Conservation (phyloP, 169 alveolate species). For the Plasmodium fragile region DNA sequence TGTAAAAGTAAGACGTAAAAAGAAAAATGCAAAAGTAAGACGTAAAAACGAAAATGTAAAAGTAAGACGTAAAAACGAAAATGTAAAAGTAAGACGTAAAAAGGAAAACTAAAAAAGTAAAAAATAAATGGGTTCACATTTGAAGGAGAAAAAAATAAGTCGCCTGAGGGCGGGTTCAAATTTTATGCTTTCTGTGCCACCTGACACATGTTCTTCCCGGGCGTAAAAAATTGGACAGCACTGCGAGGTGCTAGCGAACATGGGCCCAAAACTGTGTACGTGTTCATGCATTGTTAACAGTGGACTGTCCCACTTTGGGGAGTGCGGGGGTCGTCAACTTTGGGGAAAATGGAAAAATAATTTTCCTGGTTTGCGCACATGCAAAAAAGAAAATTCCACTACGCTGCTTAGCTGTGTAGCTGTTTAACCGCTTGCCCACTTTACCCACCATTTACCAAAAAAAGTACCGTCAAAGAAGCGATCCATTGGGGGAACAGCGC, state of each 20-base stretch:
- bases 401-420: neutral
- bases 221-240: neutral
- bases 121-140: neutral
- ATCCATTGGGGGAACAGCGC: neutral
- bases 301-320: neutral
- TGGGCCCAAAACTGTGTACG: neutral
- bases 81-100: neutral
- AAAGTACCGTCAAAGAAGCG: neutral
- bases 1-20: neutral
- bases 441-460: neutral
- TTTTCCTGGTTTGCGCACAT: neutral
- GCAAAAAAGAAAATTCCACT: neutral
- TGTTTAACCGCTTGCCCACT: neutral
- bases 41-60: neutral
- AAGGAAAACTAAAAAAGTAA: neutral
- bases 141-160: neutral
- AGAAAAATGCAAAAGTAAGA: too few species aligned
- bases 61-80: neutral
- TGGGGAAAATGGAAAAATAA: neutral
- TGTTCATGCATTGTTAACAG: neutral
- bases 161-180: neutral
- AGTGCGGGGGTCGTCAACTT: neutral
- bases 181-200: neutral
- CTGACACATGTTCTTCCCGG: neutral
- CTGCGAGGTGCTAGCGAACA: neutral